A percentile compares a stretch with the other conserved stretches of the same genome.
These are phyloP conservation scores for Pouteria glomerata DNA, from an alignment of 148 eudicot genomes.

Conservation along the genomic window DNA sequence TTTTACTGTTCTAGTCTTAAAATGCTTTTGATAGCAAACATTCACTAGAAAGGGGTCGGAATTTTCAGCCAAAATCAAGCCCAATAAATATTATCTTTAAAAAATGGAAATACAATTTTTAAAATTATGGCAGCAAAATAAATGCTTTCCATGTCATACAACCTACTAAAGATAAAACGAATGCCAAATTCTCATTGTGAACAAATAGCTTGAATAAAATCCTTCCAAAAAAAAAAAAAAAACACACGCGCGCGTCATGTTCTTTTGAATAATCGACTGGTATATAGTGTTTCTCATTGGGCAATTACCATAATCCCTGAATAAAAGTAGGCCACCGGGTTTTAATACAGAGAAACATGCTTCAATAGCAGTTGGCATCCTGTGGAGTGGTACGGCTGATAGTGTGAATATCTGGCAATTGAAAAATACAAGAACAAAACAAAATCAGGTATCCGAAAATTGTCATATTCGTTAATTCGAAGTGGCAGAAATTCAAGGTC, in stretches of 20 bases:
- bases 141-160: not conserved
- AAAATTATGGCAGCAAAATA: not conserved
- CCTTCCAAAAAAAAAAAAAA: no score
- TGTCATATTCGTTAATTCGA: not conserved
- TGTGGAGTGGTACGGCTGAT: constrained; percentile 76
- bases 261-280: no score
- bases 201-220: not conserved
- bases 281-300: not conserved
- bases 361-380: constrained; percentile 64
- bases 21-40: not conserved
- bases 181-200: not conserved
- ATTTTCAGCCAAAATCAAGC: not conserved
- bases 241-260: no score
- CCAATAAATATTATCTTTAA: no score
- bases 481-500: not conserved
- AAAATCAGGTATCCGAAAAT: not conserved
- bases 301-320: constrained; percentile 86
- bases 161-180: no score
- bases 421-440: not conserved
- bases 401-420: constrained; percentile 70
- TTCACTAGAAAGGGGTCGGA: not conserved
- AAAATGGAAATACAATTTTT: not conserved
- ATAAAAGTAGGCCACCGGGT: constrained; percentile 82
- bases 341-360: constrained; percentile 80
- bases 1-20: not conserved